phyloP scores from a whole-genome alignment of 2,329 filamentous ascomycete species.

The Neonectria hederae region DNA sequence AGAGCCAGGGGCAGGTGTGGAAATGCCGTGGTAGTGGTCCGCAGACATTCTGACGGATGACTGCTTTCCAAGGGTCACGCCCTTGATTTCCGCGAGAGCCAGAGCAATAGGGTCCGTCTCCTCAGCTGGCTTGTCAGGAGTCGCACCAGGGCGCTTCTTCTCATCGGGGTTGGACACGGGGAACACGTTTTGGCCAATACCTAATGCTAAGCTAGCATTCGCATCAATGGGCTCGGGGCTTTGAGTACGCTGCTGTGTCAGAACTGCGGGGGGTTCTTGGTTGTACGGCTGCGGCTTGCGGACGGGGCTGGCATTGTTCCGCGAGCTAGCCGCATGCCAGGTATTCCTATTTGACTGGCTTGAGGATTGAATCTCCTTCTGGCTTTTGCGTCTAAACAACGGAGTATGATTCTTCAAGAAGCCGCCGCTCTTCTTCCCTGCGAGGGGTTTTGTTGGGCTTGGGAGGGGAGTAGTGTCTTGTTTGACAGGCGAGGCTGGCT shows the following conservation, averaged over 20 bases:
- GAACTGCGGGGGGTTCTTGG: slow-evolving; percentile 47
- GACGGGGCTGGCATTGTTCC: slow-evolving; percentile 43
- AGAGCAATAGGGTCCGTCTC: slow-evolving; percentile 89
- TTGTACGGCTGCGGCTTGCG: slow-evolving; percentile 54
- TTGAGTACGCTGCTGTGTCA: slow-evolving; percentile 55
- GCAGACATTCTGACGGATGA: slow-evolving; percentile 87
- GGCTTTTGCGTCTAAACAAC: slow-evolving; percentile 86
- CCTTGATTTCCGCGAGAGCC: slow-evolving; percentile 92
- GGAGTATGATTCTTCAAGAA: slow-evolving; percentile 95
- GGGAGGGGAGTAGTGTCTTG: slow-evolving; percentile 58
- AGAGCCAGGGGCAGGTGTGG: slow-evolving; percentile 75
- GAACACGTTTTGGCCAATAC: slow-evolving; percentile 96
- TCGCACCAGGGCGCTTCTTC: slow-evolving; percentile 47
- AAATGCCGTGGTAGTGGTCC: slow-evolving; percentile 92
- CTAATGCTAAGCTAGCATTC: slow-evolving; percentile 90
- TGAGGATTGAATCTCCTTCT: slow-evolving; percentile 68
- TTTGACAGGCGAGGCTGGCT: slow-evolving; percentile 74
- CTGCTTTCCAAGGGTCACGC: slow-evolving; percentile 79
- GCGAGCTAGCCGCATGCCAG: slow-evolving; percentile 59
- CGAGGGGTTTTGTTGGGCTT: slow-evolving; percentile 71
- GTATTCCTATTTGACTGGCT: slow-evolving; percentile 63
- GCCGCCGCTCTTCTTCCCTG: slow-evolving; percentile 78
- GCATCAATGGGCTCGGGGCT: slow-evolving; percentile 92
- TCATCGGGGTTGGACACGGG: slow-evolving; percentile 84
- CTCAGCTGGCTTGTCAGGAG: slow-evolving; percentile 57